Conservation (phyloP, 306 rosid genomes). For the Delonix regia region DNA sequence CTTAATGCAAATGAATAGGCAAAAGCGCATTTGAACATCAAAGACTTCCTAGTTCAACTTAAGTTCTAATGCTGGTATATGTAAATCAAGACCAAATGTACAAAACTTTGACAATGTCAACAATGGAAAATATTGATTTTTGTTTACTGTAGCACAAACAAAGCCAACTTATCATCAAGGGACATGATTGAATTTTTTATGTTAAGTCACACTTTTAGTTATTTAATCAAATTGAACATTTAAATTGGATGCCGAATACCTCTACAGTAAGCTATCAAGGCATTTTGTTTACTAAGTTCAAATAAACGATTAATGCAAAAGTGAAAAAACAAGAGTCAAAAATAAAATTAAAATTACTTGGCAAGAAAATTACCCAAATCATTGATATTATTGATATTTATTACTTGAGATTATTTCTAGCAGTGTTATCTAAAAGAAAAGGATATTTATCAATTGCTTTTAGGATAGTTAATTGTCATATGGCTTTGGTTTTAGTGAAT, state of each 20-base stretch:
- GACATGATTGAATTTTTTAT: conserved; percentile 18
- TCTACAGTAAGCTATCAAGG: not conserved
- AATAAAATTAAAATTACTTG: conserved; percentile 2
- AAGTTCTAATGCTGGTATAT: conserved; percentile 15
- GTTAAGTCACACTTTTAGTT: conserved; percentile 1
- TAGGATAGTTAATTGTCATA: too few relatives aligned
- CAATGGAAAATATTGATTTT: conserved; percentile 32
- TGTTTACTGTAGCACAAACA: not conserved
- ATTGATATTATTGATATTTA: conserved; percentile 80
- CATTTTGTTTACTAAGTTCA: conserved; percentile 18
- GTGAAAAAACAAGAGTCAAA: not conserved
- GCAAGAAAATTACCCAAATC: conserved; percentile 69
- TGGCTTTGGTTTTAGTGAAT: too few relatives aligned
- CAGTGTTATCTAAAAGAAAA: too few relatives aligned
- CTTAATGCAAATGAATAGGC: conserved; percentile 12
- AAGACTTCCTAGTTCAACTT: conserved; percentile 1
- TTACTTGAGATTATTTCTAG: conserved; percentile 66
- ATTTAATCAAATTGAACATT: not conserved
- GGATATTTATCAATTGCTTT: too few relatives aligned
- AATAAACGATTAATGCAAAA: conserved; percentile 15
- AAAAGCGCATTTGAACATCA: conserved; percentile 8
- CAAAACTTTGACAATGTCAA: not conserved
- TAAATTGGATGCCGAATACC: not conserved
- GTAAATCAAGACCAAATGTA: conserved; percentile 25
- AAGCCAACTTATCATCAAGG: not conserved